phyloP scores from a whole-genome alignment of 208 protist genomes.

The Kentomonas sorsogonicus region DNA sequence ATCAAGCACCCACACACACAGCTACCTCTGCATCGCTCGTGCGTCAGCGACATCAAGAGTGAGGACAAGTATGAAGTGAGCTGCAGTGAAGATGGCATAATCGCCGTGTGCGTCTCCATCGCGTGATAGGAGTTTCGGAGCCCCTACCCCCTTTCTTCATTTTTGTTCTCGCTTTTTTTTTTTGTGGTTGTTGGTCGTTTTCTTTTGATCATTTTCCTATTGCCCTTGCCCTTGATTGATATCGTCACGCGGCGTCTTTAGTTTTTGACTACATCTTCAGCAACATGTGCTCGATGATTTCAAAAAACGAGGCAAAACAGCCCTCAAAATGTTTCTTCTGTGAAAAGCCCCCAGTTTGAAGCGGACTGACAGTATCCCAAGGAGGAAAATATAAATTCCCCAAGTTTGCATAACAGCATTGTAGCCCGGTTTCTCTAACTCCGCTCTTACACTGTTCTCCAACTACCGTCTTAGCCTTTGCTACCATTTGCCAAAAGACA shows the following conservation, averaged over 20 bases:
- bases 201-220: neutral
- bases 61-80: conserved; percentile 62
- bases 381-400: no score
- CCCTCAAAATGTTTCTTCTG: no score
- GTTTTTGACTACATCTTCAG: neutral
- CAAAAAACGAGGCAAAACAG: neutral
- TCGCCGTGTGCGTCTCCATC: conserved; percentile 21
- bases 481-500: no score
- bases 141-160: neutral
- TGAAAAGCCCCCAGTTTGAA: no score
- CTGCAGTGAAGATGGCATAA: conserved; percentile 57
- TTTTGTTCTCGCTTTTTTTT: conserved; percentile 3
- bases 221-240: neutral
- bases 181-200: conserved; percentile 7
- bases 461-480: no score
- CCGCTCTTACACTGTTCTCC: no score
- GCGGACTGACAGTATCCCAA: no score
- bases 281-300: neutral
- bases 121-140: neutral
- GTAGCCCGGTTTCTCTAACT: no score
- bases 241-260: neutral
- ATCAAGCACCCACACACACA: conserved; percentile 20
- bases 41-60: conserved; percentile 59
- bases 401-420: no score
- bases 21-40: conserved; percentile 42